These are phyloP conservation scores for Yamadazyma endophytica DNA, from an alignment of 805 yeast species.

Conservation along the genomic window DNA sequence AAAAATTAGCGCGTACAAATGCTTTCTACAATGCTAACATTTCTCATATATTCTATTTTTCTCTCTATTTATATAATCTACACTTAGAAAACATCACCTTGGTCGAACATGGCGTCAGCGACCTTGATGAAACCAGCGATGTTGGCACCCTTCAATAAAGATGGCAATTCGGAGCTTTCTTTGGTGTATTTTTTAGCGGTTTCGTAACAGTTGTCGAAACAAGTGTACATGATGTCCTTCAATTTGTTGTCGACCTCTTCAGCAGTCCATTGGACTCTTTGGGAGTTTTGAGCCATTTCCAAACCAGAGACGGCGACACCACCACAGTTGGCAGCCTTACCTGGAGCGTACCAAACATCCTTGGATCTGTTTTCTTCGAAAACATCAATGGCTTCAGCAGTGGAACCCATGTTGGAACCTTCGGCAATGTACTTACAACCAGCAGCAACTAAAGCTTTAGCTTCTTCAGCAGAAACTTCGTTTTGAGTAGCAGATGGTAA, in stretches of 20 bases:
- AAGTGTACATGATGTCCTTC: constrained; percentile 86
- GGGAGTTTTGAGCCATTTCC: constrained; percentile 99
- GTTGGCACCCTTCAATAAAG: constrained; percentile 97
- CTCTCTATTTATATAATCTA: constrained; percentile 5
- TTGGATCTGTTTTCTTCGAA: constrained; percentile 78
- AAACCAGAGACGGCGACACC: constrained; percentile 99
- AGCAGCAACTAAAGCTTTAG: constrained; percentile 86
- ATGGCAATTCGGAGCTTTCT: constrained; percentile 72
- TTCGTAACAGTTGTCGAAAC: constrained; percentile 88
- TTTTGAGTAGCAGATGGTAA: constrained; percentile 98
- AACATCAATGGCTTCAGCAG: constrained; percentile 92
- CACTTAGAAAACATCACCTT: constrained; percentile 79
- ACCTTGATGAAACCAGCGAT: constrained; percentile 98
- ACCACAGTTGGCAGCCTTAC: constrained; percentile 99
- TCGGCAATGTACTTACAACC: constrained; percentile 94
- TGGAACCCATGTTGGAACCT: constrained; percentile 99
- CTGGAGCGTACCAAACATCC: constrained; percentile 96
- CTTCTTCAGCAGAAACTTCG: constrained; percentile 96
- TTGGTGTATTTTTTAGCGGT: constrained; percentile 80
- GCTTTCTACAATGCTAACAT: no score
- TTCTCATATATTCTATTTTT: no score
- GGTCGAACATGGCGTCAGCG: constrained; percentile 97
- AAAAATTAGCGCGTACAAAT: no score
- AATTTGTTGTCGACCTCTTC: constrained; percentile 91
- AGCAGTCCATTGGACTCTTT: constrained; percentile 82